Evolutionary conservation across 1,139 yeast genomes (phyloP), one percentile per base, ranked within the genome.

Genomic region (Groenewaldozyma auringiensis): DNA sequence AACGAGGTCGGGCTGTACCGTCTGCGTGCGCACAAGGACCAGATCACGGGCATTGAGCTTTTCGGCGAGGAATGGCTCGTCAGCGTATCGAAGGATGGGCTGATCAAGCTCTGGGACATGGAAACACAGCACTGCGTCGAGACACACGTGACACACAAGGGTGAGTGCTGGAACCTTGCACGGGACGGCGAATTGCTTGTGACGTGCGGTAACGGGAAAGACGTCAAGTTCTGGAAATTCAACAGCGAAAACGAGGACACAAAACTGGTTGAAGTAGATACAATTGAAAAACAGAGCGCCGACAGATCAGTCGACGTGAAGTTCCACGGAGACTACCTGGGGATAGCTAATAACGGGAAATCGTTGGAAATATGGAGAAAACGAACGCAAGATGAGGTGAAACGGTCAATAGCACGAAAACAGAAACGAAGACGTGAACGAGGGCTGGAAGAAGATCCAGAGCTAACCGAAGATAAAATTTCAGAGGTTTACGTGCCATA

Each of bases 71-170:
- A 64, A 40, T 85, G 84, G 74, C 67, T 92, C 29, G 57, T 88
- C 36, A 79, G 88, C 54, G 79, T 82, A 1, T 78, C 95, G 4
- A 89, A 88, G 60, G 98, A 92, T 62, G 97, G 98, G 1, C 70
- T 88, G 46, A 72, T 92, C 54, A 92, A 92, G 62, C 66, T 92
- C 38, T 92, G 99, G 99, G 97, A 92, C 61, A 68, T 92, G 53
- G 82, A 80, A 58, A 71, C 94, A 11, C 89, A 85, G 61, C 95
- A 87, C 62, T 87, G 96, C 66, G 71, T 88, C 14, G 99, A 92
- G 63, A 88, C 97, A 0, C 97, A 88, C 63, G 79, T 89, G 51
- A 96, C 97, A 1, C 96, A 88, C 61, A 75, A 86, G 14, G 88
- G 88, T 52, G 97, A 92, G 64, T 86, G 96, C 67, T 89, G 97